Evolutionary conservation across 257 asterid species (phyloP).

Genomic region (Solanum lignicaule): DNA sequence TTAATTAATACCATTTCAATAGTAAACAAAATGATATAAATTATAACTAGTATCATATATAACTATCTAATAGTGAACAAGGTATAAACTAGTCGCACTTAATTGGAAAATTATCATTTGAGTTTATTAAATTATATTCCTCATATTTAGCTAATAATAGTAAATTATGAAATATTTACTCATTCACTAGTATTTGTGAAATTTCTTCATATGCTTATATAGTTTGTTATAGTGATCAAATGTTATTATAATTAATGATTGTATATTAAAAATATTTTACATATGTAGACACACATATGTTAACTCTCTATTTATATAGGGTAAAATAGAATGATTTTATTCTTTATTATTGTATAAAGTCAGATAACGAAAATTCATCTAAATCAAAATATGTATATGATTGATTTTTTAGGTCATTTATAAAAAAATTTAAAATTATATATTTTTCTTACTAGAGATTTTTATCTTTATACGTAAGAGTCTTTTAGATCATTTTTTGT

Average conservation of each 20-base stretch:
- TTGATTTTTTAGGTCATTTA: neutral
- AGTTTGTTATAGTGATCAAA: neutral
- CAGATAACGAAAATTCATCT: no score
- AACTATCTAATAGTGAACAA: neutral
- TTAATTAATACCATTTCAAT: no score
- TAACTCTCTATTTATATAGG: neutral
- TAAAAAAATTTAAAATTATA: no score
- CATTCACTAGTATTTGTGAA: neutral
- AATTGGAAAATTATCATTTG: neutral
- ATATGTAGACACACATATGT: neutral
- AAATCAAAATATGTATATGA: neutral
- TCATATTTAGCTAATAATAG: neutral
- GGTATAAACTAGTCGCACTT: neutral
- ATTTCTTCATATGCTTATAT: neutral
- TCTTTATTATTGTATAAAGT: no score
- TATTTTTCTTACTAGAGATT: no score
- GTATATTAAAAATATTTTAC: neutral
- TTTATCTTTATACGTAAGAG: no score
- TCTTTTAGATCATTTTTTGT: neutral
- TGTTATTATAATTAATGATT: no score
- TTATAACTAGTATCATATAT: no score
- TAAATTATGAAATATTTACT: neutral
- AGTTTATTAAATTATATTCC: neutral
- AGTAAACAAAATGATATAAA: no score
- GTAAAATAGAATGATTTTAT: no score